A percentile compares a stretch with the other conserved stretches of the same genome.
Evolutionary conservation across 129 eudicot genomes (phyloP).

Genomic region (Daucus carota): DH1_v3.0 NC_030389.2:11570501-11571000

Average conservation of each 20-base stretch:
- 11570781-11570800: background rate
- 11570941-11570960: background rate
- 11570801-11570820: constrained; percentile 9
- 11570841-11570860: constrained; percentile 16
- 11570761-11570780: background rate
- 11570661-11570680: constrained; percentile 98
- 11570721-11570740: constrained; percentile 38
- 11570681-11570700: constrained; percentile 85
- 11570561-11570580: no score
- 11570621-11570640: background rate
- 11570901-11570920: constrained; percentile 1
- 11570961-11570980: background rate
- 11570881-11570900: background rate
- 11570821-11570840: constrained; percentile 35
- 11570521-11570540: no score
- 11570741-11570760: constrained; percentile 74
- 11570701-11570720: constrained; percentile 70
- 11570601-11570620: background rate
- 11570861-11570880: constrained; percentile 17
- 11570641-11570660: constrained; percentile 49
- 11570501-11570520: no score
- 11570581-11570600: background rate
- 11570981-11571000: constrained; percentile 17
- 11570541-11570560: no score
- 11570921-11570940: constrained; percentile 3